phyloP scores from a whole-genome alignment of 2,329 filamentous ascomycete species.

The Trematosphaeria pertusa region DNA sequence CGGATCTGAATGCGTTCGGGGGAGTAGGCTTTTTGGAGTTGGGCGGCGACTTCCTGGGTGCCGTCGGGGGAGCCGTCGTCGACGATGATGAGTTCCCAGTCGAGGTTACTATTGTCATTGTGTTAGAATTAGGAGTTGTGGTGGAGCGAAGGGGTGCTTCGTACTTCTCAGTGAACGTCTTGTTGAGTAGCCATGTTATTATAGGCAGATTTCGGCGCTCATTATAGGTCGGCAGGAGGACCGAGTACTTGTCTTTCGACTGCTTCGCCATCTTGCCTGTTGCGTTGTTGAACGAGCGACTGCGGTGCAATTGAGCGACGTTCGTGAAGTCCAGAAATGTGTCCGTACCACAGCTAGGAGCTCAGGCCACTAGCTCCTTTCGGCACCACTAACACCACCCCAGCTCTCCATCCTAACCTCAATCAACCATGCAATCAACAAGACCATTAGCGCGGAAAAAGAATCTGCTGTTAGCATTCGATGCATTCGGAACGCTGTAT shows the following conservation, averaged over 20 bases:
- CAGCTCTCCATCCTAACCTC: not conserved
- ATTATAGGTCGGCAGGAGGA: constrained; percentile 98
- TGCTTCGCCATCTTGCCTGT: constrained; percentile 44
- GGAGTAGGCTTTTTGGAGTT: constrained; percentile 86
- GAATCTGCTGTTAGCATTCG: constrained; percentile 66
- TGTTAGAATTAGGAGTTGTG: constrained; percentile 12
- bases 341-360: constrained; percentile 8
- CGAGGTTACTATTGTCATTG: constrained; percentile 70
- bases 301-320: constrained; percentile 26
- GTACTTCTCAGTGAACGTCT: constrained; percentile 88
- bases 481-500: constrained; percentile 72
- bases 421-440: constrained; percentile 19
- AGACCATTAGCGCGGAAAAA: constrained; percentile 23
- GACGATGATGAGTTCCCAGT: constrained; percentile 98
- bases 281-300: constrained; percentile 38
- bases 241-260: constrained; percentile 83
- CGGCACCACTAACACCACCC: constrained; percentile 14
- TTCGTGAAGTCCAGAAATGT: constrained; percentile 18
- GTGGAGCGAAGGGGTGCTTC: constrained; percentile 32
- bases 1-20: constrained; percentile 80
- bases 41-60: constrained; percentile 86
- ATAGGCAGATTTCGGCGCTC: constrained; percentile 97
- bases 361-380: constrained; percentile 21
- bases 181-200: constrained; percentile 91
- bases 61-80: constrained; percentile 98